Conservation (phyloP, 441 rosid genomes). For the Croton setiger region DNA sequence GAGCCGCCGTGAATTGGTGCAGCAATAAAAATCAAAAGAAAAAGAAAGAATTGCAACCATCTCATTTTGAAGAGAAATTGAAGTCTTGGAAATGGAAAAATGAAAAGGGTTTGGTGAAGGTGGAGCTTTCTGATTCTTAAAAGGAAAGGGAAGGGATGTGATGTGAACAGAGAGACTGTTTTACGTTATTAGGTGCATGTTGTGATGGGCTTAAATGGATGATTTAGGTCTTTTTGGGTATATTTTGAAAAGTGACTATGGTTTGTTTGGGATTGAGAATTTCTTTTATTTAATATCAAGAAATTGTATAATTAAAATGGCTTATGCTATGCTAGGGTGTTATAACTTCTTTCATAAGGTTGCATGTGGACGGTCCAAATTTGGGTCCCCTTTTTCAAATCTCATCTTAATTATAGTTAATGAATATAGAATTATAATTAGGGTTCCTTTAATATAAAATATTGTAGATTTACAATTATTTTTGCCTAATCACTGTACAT, state of each 20-base stretch:
- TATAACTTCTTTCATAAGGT: constrained; percentile 22
- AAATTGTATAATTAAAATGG: too few species aligned
- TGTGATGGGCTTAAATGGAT: constrained; percentile 11
- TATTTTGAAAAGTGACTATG: too few species aligned
- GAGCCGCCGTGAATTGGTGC: constrained; percentile 28
- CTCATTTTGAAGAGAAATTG: background rate
- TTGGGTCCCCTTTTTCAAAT: constrained; percentile 23
- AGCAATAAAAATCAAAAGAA: constrained; percentile 25
- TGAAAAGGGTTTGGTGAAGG: background rate
- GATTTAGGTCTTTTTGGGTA: too few species aligned
- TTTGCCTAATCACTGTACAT: too few species aligned
- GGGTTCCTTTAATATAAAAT: too few species aligned
- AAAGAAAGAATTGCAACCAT: constrained; percentile 7
- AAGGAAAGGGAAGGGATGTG: background rate
- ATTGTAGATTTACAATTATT: too few species aligned
- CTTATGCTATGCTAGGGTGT: background rate
- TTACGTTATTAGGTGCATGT: constrained; percentile 35
- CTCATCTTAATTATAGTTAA: background rate
- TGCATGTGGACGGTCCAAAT: constrained; percentile 35
- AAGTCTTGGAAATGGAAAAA: background rate
- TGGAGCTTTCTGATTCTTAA: constrained; percentile 1
- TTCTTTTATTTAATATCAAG: too few species aligned
- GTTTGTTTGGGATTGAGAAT: too few species aligned
- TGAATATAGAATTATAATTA: too few species aligned
- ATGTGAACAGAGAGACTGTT: background rate